Evolutionary conservation across 2,329 filamentous ascomycete species (phyloP).

Genomic region (Ceratocystis harringtonii): DNA sequence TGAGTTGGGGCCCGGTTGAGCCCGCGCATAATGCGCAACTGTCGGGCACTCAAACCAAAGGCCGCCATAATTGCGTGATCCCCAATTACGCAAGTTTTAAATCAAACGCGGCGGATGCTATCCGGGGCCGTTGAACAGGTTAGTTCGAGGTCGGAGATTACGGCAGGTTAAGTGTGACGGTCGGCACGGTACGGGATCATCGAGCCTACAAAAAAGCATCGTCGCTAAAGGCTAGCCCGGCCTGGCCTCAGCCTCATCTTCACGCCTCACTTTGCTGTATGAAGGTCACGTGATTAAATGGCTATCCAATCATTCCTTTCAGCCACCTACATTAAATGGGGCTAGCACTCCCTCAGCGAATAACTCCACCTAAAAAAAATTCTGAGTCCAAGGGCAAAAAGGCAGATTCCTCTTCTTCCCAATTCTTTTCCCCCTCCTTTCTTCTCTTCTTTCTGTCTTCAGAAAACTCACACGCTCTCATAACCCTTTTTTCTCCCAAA

Average conservation of each 20-base stretch:
- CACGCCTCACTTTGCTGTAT: slow-evolving; percentile 9
- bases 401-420: slow-evolving; percentile 7
- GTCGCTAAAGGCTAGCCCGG: not conserved
- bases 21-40: slow-evolving; percentile 25
- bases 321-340: slow-evolving; percentile 10
- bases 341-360: slow-evolving; percentile 10
- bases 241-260: slow-evolving; percentile 14
- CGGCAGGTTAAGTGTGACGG: not conserved
- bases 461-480: slow-evolving; percentile 20
- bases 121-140: not conserved
- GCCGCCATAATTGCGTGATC: slow-evolving; percentile 15
- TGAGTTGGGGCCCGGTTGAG: slow-evolving; percentile 21
- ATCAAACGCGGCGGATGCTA: not conserved
- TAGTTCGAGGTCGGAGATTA: not conserved
- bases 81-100: not conserved
- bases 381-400: slow-evolving; percentile 18
- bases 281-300: slow-evolving; percentile 5
- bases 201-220: not conserved
- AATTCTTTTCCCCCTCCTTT: slow-evolving; percentile 14
- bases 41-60: slow-evolving; percentile 21
- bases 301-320: not conserved
- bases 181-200: not conserved
- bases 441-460: slow-evolving; percentile 22
- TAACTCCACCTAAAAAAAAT: slow-evolving; percentile 17
- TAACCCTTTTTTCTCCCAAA: slow-evolving; percentile 17